These are phyloP conservation scores for Leucogyrophana mollusca DNA, from an alignment of 768 basidiomycete species.

Conservation along the genomic window DNA sequence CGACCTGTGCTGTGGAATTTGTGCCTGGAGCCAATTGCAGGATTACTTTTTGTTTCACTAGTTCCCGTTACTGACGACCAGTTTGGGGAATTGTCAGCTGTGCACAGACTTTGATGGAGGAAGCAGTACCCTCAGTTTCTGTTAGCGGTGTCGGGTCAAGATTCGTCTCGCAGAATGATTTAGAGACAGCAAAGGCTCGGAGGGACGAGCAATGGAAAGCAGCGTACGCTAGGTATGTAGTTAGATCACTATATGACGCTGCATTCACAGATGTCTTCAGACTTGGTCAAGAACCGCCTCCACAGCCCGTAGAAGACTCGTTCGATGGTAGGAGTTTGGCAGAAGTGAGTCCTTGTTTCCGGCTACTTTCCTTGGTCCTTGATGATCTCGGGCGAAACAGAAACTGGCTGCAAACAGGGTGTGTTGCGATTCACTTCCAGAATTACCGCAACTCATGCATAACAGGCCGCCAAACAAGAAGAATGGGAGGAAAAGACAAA, in stretches of 20 bases:
- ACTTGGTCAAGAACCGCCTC: slow-evolving; percentile 82
- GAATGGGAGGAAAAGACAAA: slow-evolving; percentile 93
- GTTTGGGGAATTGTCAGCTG: too few relatives aligned
- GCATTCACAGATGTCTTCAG: slow-evolving; percentile 33
- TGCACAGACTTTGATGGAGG: slow-evolving; percentile 45
- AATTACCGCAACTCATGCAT: slow-evolving; percentile 12
- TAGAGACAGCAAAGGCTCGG: slow-evolving; percentile 68
- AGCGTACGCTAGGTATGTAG: slow-evolving; percentile 74
- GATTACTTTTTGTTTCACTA: too few relatives aligned
- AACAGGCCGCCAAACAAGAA: slow-evolving; percentile 83
- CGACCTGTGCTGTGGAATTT: too few relatives aligned
- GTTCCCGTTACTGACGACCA: too few relatives aligned
- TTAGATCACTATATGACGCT: slow-evolving; percentile 1
- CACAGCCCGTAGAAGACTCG: slow-evolving; percentile 68
- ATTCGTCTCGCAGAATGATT: slow-evolving; percentile 77
- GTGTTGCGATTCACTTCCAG: slow-evolving; percentile 18
- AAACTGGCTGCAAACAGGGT: slow-evolving; percentile 91
- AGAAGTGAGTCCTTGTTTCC: slow-evolving; percentile 59
- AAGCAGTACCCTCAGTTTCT: slow-evolving; percentile 70
- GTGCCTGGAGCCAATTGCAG: too few relatives aligned
- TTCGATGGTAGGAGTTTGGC: slow-evolving; percentile 86
- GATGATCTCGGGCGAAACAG: slow-evolving; percentile 34
- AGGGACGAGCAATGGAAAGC: slow-evolving; percentile 89
- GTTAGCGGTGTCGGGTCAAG: slow-evolving; percentile 76
- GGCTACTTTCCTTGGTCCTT: slow-evolving; percentile 5